phyloP scores from a whole-genome alignment of 768 basidiomycete genomes.

The Amanita thiersii region DNA sequence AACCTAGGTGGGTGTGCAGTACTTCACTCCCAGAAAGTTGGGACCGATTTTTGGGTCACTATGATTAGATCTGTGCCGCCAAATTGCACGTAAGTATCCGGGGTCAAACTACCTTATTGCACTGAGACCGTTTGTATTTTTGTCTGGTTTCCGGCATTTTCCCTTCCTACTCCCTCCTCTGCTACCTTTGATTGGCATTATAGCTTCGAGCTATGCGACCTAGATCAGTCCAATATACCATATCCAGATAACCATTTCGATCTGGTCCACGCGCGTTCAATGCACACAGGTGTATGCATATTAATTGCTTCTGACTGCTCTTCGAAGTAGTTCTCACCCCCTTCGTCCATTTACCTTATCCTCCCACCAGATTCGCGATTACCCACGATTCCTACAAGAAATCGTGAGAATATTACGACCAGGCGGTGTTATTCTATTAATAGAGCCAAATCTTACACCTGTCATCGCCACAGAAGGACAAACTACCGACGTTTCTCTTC shows the following conservation, averaged over 20 bases:
- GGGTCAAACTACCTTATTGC: no score
- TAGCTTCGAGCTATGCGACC: constrained; percentile 67
- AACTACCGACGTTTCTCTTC: not conserved
- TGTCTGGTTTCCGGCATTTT: not conserved
- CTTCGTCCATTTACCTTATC: not conserved
- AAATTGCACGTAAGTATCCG: constrained; percentile 73
- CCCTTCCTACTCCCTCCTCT: constrained; percentile 1
- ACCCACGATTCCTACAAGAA: constrained; percentile 52
- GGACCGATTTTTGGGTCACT: not conserved
- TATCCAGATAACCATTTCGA: constrained; percentile 60
- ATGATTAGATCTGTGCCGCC: constrained; percentile 47
- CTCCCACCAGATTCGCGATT: constrained; percentile 45
- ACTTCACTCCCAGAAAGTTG: not conserved
- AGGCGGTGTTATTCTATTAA: constrained; percentile 60
- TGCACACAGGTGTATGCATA: constrained; percentile 54
- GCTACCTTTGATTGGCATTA: constrained; percentile 7
- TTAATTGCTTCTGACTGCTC: constrained; percentile 6
- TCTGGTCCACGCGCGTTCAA: constrained; percentile 60
- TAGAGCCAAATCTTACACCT: constrained; percentile 53
- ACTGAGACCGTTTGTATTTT: no score
- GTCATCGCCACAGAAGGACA: constrained; percentile 19
- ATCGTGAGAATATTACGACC: constrained; percentile 60
- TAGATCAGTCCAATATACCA: constrained; percentile 52
- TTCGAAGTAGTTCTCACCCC: constrained; percentile 1
- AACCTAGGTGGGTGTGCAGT: constrained; percentile 44